phyloP scores from a whole-genome alignment of 352 stramenopile species.

The Phytophthora pini region DNA sequence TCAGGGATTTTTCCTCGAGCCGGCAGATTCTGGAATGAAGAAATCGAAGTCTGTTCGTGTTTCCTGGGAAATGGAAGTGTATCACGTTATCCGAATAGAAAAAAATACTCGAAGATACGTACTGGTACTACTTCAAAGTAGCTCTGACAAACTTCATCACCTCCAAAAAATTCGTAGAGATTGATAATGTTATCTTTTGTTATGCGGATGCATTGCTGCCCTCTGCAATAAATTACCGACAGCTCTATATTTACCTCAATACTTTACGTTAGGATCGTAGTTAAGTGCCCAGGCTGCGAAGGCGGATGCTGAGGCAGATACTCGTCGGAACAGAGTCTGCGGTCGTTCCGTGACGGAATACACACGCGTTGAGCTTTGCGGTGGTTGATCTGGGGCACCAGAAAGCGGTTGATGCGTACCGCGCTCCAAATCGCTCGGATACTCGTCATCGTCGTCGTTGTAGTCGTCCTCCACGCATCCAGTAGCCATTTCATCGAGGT shows the following conservation, averaged over 20 bases:
- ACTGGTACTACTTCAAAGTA: no score
- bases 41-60: no score
- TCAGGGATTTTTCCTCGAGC: no score
- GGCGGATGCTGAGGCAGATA: constrained; percentile 38
- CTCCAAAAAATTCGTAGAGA: no score
- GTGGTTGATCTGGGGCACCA: constrained; percentile 15
- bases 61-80: no score
- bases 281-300: constrained; percentile 44
- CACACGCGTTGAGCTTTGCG: constrained; percentile 19
- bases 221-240: no score
- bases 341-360: constrained; percentile 40
- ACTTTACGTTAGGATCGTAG: constrained; percentile 40
- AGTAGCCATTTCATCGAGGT: constrained; percentile 28
- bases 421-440: constrained; percentile 24
- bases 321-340: constrained; percentile 32
- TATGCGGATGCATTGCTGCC: no score
- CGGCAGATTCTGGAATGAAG: no score
- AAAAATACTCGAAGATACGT: no score
- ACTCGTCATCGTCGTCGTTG: constrained; percentile 34
- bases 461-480: constrained; percentile 30
- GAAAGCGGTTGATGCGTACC: constrained; percentile 14
- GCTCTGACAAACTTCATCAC: no score
- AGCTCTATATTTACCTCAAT: constrained; percentile 13
- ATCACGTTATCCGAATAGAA: no score
- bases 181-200: no score